A percentile compares a stretch with the other conserved stretches of the same genome.
Conservation (phyloP, 1,284 basidiomycete genomes). For the Porphyrellus sp. region DNA sequence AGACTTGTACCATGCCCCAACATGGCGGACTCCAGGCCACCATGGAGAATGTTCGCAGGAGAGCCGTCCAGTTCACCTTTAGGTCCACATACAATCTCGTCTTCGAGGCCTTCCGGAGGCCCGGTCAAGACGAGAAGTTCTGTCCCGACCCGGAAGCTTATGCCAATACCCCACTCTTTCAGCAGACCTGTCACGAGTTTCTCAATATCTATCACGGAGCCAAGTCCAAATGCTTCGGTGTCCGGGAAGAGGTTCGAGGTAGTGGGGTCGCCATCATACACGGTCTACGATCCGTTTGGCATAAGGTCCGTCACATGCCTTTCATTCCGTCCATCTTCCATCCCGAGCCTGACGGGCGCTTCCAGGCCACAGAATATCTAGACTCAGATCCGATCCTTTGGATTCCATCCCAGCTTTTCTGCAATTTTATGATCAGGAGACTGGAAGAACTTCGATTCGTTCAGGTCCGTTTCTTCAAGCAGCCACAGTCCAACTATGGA, state of each 20-base stretch:
- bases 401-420: constrained; percentile 1
- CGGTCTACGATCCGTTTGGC: neutral
- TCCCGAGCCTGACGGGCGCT: neutral
- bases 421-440: constrained; percentile 4
- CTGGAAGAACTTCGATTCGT: neutral
- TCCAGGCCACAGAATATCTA: neutral
- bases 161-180: neutral
- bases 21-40: constrained; percentile 1
- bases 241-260: neutral
- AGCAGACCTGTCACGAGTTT: neutral
- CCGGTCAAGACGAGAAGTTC: constrained; percentile 8
- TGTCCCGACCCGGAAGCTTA: constrained; percentile 5
- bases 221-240: neutral
- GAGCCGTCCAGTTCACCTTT: constrained; percentile 1
- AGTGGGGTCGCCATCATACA: neutral
- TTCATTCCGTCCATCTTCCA: neutral
- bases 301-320: neutral
- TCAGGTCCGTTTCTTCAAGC: constrained; percentile 7
- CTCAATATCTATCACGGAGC: neutral
- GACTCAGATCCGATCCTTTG: constrained; percentile 9
- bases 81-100: constrained; percentile 3
- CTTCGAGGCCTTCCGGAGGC: constrained; percentile 2
- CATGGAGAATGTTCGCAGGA: neutral
- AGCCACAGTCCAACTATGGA: constrained; percentile 1
- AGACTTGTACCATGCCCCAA: constrained; percentile 4